Evolutionary conservation across 805 yeast species (phyloP).

Genomic region (Metschnikowia hibisci): DNA sequence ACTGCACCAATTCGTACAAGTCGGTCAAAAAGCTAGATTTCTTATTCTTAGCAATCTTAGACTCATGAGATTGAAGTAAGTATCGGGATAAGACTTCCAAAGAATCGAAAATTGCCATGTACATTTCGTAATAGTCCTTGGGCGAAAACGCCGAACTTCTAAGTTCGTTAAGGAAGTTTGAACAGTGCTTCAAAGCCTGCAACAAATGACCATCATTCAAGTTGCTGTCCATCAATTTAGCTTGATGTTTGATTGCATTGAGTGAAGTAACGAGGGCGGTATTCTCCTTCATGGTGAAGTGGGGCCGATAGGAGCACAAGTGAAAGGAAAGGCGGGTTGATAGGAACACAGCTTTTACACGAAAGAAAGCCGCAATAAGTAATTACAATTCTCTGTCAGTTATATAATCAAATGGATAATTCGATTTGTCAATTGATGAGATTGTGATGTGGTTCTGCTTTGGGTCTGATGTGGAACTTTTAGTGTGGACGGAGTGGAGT

Average conservation of each 20-base stretch:
- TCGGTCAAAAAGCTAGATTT: slow-evolving; percentile 59
- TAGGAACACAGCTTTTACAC: too few species aligned
- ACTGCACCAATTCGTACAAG: slow-evolving; percentile 90
- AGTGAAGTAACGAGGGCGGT: slow-evolving; percentile 21
- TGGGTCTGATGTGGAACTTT: too few species aligned
- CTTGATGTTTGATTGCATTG: slow-evolving; percentile 59
- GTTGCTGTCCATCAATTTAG: slow-evolving; percentile 70
- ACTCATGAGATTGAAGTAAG: slow-evolving; percentile 62
- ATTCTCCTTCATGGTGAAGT: slow-evolving; percentile 10
- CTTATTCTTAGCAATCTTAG: slow-evolving; percentile 44
- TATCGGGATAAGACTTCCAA: slow-evolving; percentile 63
- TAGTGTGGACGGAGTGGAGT: too few species aligned
- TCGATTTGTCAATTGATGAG: too few species aligned
- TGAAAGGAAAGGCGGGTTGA: too few species aligned
- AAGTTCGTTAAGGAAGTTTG: slow-evolving; percentile 75
- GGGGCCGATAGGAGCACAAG: too few species aligned
- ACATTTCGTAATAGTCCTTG: slow-evolving; percentile 89
- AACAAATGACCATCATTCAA: slow-evolving; percentile 64
- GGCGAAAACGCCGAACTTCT: slow-evolving; percentile 76
- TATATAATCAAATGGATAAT: too few species aligned
- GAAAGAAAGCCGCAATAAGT: too few species aligned
- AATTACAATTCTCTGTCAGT: too few species aligned
- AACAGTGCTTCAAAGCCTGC: slow-evolving; percentile 85
- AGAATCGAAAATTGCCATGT: slow-evolving; percentile 79
- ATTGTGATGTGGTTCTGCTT: too few species aligned